Evolutionary conservation across 1,139 yeast species (phyloP), one percentile per base, ranked within the genome.

Genomic region (Sugiyamaella novakii): DNA sequence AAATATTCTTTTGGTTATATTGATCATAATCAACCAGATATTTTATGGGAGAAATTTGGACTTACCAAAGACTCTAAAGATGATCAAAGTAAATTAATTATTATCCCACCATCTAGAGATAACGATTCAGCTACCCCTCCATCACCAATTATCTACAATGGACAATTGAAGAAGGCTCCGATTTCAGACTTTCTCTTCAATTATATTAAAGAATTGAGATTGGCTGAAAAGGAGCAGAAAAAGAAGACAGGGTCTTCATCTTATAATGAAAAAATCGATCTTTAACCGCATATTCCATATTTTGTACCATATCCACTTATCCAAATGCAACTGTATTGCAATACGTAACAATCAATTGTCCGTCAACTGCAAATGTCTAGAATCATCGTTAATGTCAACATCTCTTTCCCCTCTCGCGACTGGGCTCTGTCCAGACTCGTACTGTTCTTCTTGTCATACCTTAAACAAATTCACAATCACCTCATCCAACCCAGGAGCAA

Each of bases 261-360:
- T 7, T 25, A 12, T 11, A 28, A 25, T 8, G 39, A 46, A 36
- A 38, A 47, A 38, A 37, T 28, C 35, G 41, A 36, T 24, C 47
- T 45, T 14, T 42, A 28, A 27, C 14, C 12, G 15, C n/a, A 7
- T 14, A 7, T 14, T 34, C n/a, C 19, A 6, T n/a, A n/a, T n/a
- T n/a, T 6, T 24, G 27, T 7, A 37, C 15, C 18, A 14, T 34
- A 34, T 31, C 18, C 8, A 11, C 18, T 52, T 56, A 70, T 4
- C 74, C 74, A 53, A 70, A 70, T 5, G 74, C 74, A 12, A 68
- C 71, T 1, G 70, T 67, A 24, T 54, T 59, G 52, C 74, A 70
- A 51, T 71, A 71, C 25, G 66, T 62, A 5, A 70, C 61, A 43
- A 66, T 62, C 34, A 71, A 54, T 38, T 63, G 64, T 19, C 64